Evolutionary conservation across 192 early-diverging fungal species (phyloP), one percentile per base, ranked within the genome.

Genomic region (Thamnidium elegans): DNA sequence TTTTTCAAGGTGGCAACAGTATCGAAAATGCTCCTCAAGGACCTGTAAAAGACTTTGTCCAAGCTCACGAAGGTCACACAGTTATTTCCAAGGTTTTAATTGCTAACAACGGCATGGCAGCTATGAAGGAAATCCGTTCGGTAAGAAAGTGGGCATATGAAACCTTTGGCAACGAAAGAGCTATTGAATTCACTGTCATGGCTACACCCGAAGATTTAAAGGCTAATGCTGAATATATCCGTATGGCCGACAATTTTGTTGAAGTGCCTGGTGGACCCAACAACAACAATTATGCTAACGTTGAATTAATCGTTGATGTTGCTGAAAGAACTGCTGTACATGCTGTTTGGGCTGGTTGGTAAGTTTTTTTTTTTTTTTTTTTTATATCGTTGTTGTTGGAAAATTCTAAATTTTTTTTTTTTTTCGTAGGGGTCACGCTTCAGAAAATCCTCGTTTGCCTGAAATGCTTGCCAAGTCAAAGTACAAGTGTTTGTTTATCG

Each of bases 281-380:
- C 81, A 97, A 99, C 83, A 94, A 98, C 86, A 99, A 99, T 86
- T 99, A 99, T 71, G 91, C 94, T 20, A 99, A 99, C 67, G 95
- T 99, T 48, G 92, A 96, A 65, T 81, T 99, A 26, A 99, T 99
- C 74, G 95, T 98, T 51, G 97, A 99, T 71, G 88, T 99, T 50
- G 97, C 95, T 36, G 95, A 98, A 81, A 85, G 94, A 58, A 96
- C 92, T 6, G 90, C 89, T 55, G 97, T 95, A 26, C 91, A 97
- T 79, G 90, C 94, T 62, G 92, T 95, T 46, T 96, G 94, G 91
- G 97, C 96, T 69, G 97, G 97, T 50, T 99, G 97, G 84, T 83
- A 79, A 59, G 58, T 59, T 15, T 59, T 58, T 45, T 31, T 60
- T 15, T 59, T 58, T 45, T 31, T 60, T 31, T 46, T 74, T 20